Evolutionary conservation across 208 protist genomes (phyloP), one percentile per base, ranked within the genome.

Genomic region (Leishmania martiniquensis): DNA sequence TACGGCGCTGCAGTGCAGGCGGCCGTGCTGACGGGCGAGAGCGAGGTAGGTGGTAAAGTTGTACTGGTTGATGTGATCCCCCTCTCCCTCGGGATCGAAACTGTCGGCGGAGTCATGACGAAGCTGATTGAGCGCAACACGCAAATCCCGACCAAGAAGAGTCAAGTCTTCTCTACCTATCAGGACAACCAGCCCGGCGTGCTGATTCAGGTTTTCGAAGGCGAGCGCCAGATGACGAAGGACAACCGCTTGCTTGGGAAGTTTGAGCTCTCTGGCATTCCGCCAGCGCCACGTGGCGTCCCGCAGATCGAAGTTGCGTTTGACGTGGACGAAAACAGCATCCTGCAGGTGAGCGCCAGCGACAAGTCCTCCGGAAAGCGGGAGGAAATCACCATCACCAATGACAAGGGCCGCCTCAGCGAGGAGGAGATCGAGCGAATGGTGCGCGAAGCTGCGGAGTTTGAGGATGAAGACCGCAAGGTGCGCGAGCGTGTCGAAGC

Each of bases 281-380:
- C 99, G 32, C 97, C 99, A 44, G 98, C 98, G 74, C 98, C 97
- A 51, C 90, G 98, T 59, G 98, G 98, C 70, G 89, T 98, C 60
- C 96, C 98, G 60, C 95, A 99, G 89, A 99, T 99, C 74, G 98
- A 99, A 83, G 98, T 99, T 44, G 92, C 91, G 63, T 99, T 99
- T 86, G 98, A 99, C 83, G 97, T 99, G 29, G 98, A 99, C 85
- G 98, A 96, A 76, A 99, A 99, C 87, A 98, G 98, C 77, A 99
- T 99, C 82, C 87, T 99, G 13, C 96, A 98, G 72, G 99, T 99
- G 2, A 87, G 85, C 42, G 99, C 99, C 0, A 81, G 82, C 69
- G 99, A 99, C 91, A 99, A 99, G 89, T 93, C 90, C 0, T 98
- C 97, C 4, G 98, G 98, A 67, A 99, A 98, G 80, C 81, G 76